phyloP scores from a whole-genome alignment of 306 rosid species.

The Sphenostylis stenocarpa region DNA sequence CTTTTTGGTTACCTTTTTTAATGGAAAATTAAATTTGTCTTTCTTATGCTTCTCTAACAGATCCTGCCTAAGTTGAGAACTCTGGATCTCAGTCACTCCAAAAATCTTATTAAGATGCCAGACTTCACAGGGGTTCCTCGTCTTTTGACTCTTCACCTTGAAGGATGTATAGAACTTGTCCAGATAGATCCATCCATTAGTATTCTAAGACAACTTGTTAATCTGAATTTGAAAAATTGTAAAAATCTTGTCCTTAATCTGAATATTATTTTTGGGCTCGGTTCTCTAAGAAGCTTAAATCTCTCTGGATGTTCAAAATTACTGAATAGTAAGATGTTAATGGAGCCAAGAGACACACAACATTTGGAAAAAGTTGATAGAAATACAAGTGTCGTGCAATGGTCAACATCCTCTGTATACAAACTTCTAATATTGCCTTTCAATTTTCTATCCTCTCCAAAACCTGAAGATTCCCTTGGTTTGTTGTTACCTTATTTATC shows the following conservation, averaged over 20 bases:
- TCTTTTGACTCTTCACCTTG: accelerated
- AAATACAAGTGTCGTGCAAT: not conserved
- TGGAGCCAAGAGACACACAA: not conserved
- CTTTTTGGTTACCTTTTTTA: not conserved
- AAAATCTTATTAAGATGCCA: not conserved
- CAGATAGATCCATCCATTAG: not conserved
- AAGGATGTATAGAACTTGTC: not conserved
- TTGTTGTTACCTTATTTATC: not conserved
- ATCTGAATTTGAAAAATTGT: not conserved
- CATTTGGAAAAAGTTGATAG: not conserved
- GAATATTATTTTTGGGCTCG: not conserved
- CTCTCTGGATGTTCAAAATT: not conserved
- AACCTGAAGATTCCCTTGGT: not conserved
- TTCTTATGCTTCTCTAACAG: not conserved
- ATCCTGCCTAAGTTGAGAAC: not conserved
- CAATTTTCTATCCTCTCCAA: not conserved
- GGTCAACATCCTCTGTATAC: not conserved
- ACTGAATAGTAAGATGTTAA: not conserved
- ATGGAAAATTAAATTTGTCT: not conserved
- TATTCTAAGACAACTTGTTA: not conserved
- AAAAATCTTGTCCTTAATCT: not conserved
- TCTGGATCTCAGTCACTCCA: not conserved
- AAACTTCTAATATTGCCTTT: not conserved
- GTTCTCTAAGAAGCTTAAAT: accelerated
- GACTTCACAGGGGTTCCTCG: not conserved